These are phyloP conservation scores for Talaromyces sp. DNA, from an alignment of 2,329 filamentous ascomycete genomes.

Conservation along the genomic window DNA sequence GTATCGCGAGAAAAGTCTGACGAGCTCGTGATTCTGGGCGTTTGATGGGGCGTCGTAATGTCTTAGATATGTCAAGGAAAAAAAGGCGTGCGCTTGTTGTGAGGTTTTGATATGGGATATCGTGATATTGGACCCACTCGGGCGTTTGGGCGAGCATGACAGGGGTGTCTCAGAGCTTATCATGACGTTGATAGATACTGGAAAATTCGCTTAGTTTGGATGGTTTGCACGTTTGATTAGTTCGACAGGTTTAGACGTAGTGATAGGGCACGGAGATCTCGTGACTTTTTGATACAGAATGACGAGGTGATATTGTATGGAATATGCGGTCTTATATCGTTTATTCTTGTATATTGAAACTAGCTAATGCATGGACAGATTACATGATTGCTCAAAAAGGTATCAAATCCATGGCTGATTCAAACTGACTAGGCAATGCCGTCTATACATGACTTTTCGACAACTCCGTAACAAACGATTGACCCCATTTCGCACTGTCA, in stretches of 20 bases:
- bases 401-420: neutral
- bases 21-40: neutral
- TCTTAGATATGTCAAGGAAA: neutral
- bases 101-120: neutral
- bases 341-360: neutral
- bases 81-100: neutral
- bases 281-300: neutral
- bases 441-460: conserved; percentile 9
- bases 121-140: neutral
- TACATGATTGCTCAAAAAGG: neutral
- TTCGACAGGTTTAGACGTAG: neutral
- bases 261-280: neutral
- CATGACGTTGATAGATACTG: neutral
- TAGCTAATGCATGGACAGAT: neutral
- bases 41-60: neutral
- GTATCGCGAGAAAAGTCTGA: neutral
- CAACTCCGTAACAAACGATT: conserved; percentile 16
- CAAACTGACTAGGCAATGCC: neutral
- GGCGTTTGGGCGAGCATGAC: neutral
- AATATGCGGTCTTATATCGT: too few species aligned
- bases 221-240: neutral
- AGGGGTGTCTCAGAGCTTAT: neutral
- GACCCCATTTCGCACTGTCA: conserved; percentile 17
- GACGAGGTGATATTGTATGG: neutral
- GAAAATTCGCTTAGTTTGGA: neutral